Base-by-base conservation (phyloP, 2,329 filamentous ascomycete species). In the Talaromyces sp. region DNA sequence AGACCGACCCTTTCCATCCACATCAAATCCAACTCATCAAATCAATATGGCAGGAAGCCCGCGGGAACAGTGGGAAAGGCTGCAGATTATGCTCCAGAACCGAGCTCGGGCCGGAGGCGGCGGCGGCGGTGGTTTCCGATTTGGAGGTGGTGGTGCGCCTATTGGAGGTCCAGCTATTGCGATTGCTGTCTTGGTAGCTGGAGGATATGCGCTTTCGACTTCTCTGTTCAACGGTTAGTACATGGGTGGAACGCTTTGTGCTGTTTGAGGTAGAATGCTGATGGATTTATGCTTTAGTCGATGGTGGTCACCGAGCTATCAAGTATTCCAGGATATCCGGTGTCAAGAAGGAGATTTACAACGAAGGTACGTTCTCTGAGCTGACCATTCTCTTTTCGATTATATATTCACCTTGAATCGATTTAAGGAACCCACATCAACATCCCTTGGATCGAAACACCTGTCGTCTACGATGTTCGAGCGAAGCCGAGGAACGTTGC, bases 301-400 rank as follows among this genome's bases (percentile, higher is more conserved):
- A 99, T 76, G 95, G 95, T 89, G 95, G 95, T 82, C 95, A 98
- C 81, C 90, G 95, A 77, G 95, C 95, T 70, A 99, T 99, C 86
- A 99, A 99, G 81, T 99, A 99, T 83, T 93, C 90, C 73, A 90
- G 93, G 78, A 75, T 97, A 80, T 91, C 88, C 74, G 95, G 95
- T 84, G 94, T 99, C 64, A 90, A 91, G 85, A 93, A 93, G 82
- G 92, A 98, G 76, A 99, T 99, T 79, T 99, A 96, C 83, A 85
- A 74, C 73, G 95, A 99, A 92, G 95, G 94, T 92, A 80, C 69
- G 45, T 40, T 15, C 6, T 49, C 38, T 15, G n/a, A 25, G 36
- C 25, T 31, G 15, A n/a, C 2, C 7, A 22, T 19, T 25, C 8
- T 19, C 2, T 13, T n/a, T 25, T 59, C 2, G 38, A 10, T 19